Evolutionary conservation across 345 rosid genomes (phyloP).

Genomic region (Hypericum perforatum): DNA sequence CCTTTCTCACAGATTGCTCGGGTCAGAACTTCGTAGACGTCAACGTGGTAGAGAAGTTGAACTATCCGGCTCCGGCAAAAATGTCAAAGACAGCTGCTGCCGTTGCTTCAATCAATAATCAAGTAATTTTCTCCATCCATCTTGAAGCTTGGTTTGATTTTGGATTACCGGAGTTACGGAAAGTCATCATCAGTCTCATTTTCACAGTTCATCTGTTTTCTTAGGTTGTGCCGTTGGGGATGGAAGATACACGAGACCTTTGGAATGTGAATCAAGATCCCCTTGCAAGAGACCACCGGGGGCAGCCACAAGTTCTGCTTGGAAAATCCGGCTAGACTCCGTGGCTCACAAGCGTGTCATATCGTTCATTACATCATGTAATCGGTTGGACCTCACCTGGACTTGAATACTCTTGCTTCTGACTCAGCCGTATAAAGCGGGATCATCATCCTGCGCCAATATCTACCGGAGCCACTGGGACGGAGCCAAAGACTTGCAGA

Average conservation of each 20-base stretch:
- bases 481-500: too few relatives aligned
- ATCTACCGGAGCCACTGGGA: too few relatives aligned
- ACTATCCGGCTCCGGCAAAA: conserved; percentile 14
- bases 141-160: neutral
- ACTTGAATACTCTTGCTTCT: too few relatives aligned
- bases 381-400: too few relatives aligned
- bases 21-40: conserved; percentile 67
- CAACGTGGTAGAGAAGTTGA: conserved; percentile 21
- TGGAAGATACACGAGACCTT: conserved; percentile 1
- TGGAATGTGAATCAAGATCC: conserved; percentile 9
- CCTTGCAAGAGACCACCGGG: conserved; percentile 9
- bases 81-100: conserved; percentile 19
- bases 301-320: conserved; percentile 5
- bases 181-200: conserved; percentile 1
- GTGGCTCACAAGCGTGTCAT: too few relatives aligned
- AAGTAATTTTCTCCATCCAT: conserved; percentile 14
- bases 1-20: conserved; percentile 43
- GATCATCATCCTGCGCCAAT: too few relatives aligned
- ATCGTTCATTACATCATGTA: too few relatives aligned
- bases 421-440: too few relatives aligned
- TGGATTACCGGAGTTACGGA: neutral
- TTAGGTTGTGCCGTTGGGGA: conserved; percentile 24
- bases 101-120: conserved; percentile 19
- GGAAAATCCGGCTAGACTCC: conserved; percentile 10
- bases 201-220: conserved; percentile 3